These are phyloP conservation scores for Emericellopsis terricola DNA, from an alignment of 495 filamentous ascomycete genomes.

Conservation along the genomic window DNA sequence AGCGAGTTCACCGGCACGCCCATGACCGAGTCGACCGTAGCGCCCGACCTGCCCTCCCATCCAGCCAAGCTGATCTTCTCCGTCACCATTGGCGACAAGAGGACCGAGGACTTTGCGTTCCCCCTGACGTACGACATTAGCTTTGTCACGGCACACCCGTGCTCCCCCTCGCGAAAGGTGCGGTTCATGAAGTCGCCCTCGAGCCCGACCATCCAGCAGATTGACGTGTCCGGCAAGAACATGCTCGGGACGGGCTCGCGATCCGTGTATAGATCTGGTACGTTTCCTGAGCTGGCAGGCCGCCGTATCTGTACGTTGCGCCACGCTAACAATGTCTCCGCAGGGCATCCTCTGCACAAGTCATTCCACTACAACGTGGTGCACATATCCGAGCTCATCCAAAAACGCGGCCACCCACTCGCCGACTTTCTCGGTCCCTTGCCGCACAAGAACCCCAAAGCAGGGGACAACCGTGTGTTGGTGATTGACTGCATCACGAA, in stretches of 20 bases:
- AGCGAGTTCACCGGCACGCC: constrained; percentile 15
- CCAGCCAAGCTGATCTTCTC: constrained; percentile 34
- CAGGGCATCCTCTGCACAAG: constrained; percentile 48
- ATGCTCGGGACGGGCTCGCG: neutral
- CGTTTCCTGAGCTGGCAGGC: neutral
- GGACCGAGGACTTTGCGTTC: constrained; percentile 22
- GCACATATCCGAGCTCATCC: constrained; percentile 31
- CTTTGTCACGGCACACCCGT: constrained; percentile 49
- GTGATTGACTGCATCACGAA: constrained; percentile 36
- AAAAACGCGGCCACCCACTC: constrained; percentile 18
- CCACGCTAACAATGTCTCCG: constrained; percentile 7
- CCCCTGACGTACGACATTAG: constrained; percentile 41
- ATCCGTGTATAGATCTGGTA: constrained; percentile 2
- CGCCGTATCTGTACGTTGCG: too few relatives aligned
- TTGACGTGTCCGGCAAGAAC: constrained; percentile 20
- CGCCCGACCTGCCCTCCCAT: constrained; percentile 23
- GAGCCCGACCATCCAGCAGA: constrained; percentile 31
- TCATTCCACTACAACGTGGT: constrained; percentile 39
- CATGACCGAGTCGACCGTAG: constrained; percentile 13
- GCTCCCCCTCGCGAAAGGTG: constrained; percentile 34
- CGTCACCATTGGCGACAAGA: constrained; percentile 18
- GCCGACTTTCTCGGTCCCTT: constrained; percentile 19
- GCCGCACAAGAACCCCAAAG: constrained; percentile 11
- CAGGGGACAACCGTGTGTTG: constrained; percentile 19
- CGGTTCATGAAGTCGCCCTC: constrained; percentile 28